phyloP scores from a whole-genome alignment of 208 protist genomes.

The Strigomonas culicis region DNA sequence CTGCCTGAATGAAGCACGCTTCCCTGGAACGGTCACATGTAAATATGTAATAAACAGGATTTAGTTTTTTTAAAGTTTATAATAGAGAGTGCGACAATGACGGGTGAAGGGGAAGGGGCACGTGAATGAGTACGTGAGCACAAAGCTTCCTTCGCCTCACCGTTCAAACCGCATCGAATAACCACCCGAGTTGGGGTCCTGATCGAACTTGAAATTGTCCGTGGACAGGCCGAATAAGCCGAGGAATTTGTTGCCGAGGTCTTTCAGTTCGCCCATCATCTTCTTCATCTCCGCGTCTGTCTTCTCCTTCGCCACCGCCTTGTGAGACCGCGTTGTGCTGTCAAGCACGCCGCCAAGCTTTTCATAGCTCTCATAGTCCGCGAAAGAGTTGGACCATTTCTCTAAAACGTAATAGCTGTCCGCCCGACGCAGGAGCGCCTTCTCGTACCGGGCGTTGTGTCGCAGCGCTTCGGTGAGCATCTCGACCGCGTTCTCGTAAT shows the following conservation, averaged over 20 bases:
- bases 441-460: constrained; percentile 74
- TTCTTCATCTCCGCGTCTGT: constrained; percentile 93
- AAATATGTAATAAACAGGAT: too few species aligned
- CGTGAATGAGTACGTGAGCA: too few species aligned
- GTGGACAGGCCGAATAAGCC: constrained; percentile 95
- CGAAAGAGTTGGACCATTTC: constrained; percentile 82
- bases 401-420: constrained; percentile 84
- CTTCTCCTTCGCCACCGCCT: constrained; percentile 70
- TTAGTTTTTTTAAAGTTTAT: too few species aligned
- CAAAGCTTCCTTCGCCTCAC: too few species aligned
- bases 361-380: constrained; percentile 88
- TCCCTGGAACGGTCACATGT: too few species aligned
- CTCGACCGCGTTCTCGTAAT: constrained; percentile 70
- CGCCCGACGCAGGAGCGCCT: constrained; percentile 83
- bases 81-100: too few species aligned
- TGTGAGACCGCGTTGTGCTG: constrained; percentile 32
- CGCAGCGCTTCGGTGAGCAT: constrained; percentile 83
- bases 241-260: constrained; percentile 95
- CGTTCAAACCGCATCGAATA: constrained; percentile 95
- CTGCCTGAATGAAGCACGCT: too few species aligned
- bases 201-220: constrained; percentile 97
- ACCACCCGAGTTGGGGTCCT: constrained; percentile 90
- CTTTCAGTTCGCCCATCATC: constrained; percentile 95
- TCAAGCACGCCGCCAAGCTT: constrained; percentile 64
- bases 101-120: too few species aligned